Evolutionary conservation across 2,329 filamentous ascomycete genomes (phyloP), one percentile per base, ranked within the genome.

Genomic region (Fusarium protoensiforme): DNA sequence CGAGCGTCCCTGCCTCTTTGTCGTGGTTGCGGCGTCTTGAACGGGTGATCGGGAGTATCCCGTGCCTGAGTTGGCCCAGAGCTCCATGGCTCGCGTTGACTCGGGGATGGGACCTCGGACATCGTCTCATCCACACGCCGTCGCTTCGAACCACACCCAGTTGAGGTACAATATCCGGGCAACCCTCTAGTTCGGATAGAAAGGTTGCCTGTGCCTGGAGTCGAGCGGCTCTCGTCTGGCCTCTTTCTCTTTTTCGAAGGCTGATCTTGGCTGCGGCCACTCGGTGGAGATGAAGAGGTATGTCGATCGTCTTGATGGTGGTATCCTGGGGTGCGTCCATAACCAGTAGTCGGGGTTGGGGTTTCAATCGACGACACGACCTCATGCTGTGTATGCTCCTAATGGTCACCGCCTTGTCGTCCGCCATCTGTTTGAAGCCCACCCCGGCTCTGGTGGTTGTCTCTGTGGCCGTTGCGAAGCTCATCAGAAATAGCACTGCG

Each of bases 181-280:
- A 56, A 18, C 22, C 8, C n/a, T 14, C n/a, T 54, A 7, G 16
- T 27, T 22, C 39, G 39, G 22, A 36, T 22, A 4, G 11, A n/a
- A 5, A 46, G 16, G 11, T 11, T 29, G 18, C 22, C 11, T 2
- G 18, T 16, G 1, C 29, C 10, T 1, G 60, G 61, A 3, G 20
- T 24, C 13, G 33, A 22, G 7, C 43, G 39, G 8, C 5, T 4
- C 1, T 20, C 31, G 1, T 51, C 51, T 0, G 4, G 8, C n/a
- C 20, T 22, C 14, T 60, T 65, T 8, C 61, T 33, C 33, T 61
- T 66, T 18, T 14, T 35, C 2, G 16, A 20, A 0, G 0, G 0
- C 9, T 13, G 33, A 1, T 3, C 16, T 1, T 35, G 5, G 0
- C 5, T 22, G 3, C 10, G 5, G 0, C n/a, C 29, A 1, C 27